These are phyloP conservation scores for Apium graveolens DNA, from an alignment of 129 eudicot genomes.

Conservation along the genomic window DNA sequence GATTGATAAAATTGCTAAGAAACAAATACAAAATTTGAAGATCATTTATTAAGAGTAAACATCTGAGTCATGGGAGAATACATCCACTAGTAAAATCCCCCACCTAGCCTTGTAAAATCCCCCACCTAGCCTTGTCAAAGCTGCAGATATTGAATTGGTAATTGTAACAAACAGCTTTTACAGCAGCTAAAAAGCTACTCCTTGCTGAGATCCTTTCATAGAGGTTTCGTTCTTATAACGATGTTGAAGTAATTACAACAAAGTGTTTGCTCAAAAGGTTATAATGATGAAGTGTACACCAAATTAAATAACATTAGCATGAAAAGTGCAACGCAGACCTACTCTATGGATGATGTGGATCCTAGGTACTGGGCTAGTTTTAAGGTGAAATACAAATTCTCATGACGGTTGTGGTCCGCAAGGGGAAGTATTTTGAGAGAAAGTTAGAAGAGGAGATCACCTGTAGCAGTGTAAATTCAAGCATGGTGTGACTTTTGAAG, in stretches of 20 bases:
- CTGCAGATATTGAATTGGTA: too few species aligned
- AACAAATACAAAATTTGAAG: background rate
- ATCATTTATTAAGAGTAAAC: background rate
- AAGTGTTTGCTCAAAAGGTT: conserved; percentile 6
- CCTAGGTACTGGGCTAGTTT: too few species aligned
- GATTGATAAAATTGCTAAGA: too few species aligned
- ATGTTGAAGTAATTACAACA: conserved; percentile 9
- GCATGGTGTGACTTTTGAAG: too few species aligned
- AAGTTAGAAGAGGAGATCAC: too few species aligned
- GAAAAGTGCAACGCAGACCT: background rate
- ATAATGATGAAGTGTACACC: background rate
- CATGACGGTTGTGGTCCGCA: too few species aligned
- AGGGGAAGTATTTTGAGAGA: too few species aligned
- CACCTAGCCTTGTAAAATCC: too few species aligned
- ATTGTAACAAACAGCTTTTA: background rate
- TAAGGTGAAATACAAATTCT: too few species aligned
- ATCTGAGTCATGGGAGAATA: background rate
- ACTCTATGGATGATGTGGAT: background rate
- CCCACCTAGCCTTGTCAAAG: too few species aligned
- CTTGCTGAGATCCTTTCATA: conserved; percentile 32
- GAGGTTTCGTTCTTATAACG: conserved; percentile 41
- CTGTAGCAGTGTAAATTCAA: too few species aligned
- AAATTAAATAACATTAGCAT: background rate
- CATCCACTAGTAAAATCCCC: too few species aligned
- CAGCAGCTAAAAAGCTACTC: conserved; percentile 36